Evolutionary conservation across 176 grass and related monocot genomes (phyloP).

Genomic region (Eragrostis curvula): DNA sequence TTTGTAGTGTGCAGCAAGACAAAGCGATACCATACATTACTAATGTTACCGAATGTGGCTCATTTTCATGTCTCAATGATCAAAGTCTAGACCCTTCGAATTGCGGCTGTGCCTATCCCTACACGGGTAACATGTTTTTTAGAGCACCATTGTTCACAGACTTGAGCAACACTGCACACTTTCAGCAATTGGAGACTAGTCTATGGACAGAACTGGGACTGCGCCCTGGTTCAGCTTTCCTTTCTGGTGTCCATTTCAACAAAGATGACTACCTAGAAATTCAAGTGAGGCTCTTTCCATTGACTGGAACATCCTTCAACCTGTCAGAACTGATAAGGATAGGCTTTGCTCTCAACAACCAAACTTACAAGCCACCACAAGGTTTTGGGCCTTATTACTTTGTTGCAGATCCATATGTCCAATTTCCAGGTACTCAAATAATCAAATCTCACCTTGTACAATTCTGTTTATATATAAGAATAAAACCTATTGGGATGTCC

Average conservation of each 20-base stretch:
- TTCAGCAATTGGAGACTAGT: constrained; percentile 57
- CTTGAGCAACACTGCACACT: constrained; percentile 37
- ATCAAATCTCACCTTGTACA: constrained; percentile 1
- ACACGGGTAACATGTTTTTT: constrained; percentile 61
- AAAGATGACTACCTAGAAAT: constrained; percentile 56
- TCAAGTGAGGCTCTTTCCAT: constrained; percentile 66
- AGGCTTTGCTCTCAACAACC: constrained; percentile 59
- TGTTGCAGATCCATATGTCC: constrained; percentile 39
- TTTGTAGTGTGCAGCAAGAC: constrained; percentile 50
- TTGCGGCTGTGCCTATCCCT: constrained; percentile 70
- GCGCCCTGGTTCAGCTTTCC: constrained; percentile 48
- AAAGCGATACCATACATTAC: constrained; percentile 50
- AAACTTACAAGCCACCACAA: constrained; percentile 52
- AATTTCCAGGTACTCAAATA: constrained; percentile 51
- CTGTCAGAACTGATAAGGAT: constrained; percentile 48
- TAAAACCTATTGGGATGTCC: constrained; percentile 19
- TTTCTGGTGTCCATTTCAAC: constrained; percentile 58
- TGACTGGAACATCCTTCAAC: constrained; percentile 49
- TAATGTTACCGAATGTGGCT: constrained; percentile 48
- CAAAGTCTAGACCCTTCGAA: constrained; percentile 62
- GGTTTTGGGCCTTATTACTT: constrained; percentile 86
- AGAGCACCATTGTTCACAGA: constrained; percentile 60
- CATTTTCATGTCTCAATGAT: constrained; percentile 46
- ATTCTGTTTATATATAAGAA: constrained; percentile 4
- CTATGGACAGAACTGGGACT: constrained; percentile 51